Percentiles rank a stretch among this genome's conserved stretches.
Conservation (phyloP, 2,329 filamentous ascomycete genomes). For the Paraconiothyrium brasiliense region DNA sequence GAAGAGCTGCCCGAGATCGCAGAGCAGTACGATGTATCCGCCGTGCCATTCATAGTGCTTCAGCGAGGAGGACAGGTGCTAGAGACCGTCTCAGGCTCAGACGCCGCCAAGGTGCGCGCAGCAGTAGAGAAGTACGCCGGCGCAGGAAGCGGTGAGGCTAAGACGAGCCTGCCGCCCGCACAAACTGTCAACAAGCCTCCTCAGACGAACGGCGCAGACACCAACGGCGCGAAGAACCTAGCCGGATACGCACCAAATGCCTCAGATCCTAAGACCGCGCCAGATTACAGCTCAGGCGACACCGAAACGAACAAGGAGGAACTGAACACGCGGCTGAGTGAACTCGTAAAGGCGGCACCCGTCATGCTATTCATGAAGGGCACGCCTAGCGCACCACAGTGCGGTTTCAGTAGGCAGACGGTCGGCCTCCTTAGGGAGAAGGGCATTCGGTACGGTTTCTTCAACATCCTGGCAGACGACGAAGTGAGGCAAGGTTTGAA, state of each 20-base stretch:
- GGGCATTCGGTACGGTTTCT: conserved; percentile 96
- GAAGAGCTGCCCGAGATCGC: conserved; percentile 93
- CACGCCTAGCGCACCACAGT: conserved; percentile 86
- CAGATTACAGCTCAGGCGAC: conserved; percentile 55
- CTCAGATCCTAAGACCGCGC: conserved; percentile 57
- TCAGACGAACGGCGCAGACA: conserved; percentile 45
- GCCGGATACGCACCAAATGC: conserved; percentile 56
- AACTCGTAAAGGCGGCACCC: conserved; percentile 92
- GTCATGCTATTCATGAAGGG: conserved; percentile 99
- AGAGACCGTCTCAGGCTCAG: conserved; percentile 88
- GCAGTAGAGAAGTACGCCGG: conserved; percentile 86
- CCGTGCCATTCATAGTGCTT: conserved; percentile 91
- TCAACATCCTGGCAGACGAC: conserved; percentile 97
- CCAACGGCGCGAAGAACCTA: conserved; percentile 50
- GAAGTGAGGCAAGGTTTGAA: conserved; percentile 96
- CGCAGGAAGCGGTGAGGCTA: conserved; percentile 50
- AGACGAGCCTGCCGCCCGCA: conserved; percentile 52
- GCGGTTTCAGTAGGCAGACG: conserved; percentile 90
- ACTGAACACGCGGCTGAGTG: conserved; percentile 78
- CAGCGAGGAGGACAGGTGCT: conserved; percentile 78
- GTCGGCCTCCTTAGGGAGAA: conserved; percentile 88
- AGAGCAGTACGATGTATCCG: conserved; percentile 92
- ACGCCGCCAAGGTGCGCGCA: conserved; percentile 82
- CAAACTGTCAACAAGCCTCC: conserved; percentile 57
- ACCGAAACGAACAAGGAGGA: conserved; percentile 74